Percentiles rank a stretch among this genome's conserved stretches.
Evolutionary conservation across 2,329 filamentous ascomycete species (phyloP).

Genomic region (Cercospora zeina): DNA sequence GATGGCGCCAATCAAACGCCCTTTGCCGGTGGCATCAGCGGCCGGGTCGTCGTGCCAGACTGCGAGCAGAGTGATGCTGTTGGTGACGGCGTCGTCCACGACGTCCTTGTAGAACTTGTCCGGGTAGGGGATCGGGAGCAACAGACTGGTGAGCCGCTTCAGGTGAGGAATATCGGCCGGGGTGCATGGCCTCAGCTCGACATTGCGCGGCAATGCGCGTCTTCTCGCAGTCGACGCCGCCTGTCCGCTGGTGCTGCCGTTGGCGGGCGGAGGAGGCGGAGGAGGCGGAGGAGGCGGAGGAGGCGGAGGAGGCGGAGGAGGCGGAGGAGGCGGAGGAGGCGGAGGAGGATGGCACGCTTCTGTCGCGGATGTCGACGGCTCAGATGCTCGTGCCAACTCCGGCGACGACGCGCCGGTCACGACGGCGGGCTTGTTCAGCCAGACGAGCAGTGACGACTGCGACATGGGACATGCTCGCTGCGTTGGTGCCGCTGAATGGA

Average conservation of each 20-base stretch:
- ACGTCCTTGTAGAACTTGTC: conserved; percentile 62
- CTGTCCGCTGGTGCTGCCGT: background rate
- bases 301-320: background rate
- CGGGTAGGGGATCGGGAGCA: conserved; percentile 63
- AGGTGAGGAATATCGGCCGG: conserved; percentile 57
- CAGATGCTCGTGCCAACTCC: conserved; percentile 8
- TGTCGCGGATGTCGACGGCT: background rate
- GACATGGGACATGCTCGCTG: conserved; percentile 38
- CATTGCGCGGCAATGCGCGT: conserved; percentile 45
- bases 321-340: background rate
- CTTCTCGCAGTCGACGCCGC: background rate
- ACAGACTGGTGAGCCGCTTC: conserved; percentile 58
- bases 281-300: too few species aligned
- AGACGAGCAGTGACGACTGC: conserved; percentile 50
- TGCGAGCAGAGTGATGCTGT: conserved; percentile 60
- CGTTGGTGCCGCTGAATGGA: too few species aligned
- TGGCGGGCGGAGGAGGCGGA: background rate
- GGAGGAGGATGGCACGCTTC: background rate
- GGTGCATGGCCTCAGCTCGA: conserved; percentile 56
- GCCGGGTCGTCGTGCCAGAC: conserved; percentile 55
- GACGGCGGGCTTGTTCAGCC: conserved; percentile 49
- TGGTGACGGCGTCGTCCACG: conserved; percentile 55
- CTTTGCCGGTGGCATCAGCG: conserved; percentile 30
- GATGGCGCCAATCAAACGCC: conserved; percentile 50
- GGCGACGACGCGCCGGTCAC: conserved; percentile 1